A percentile compares a stretch with the other conserved stretches of the same genome.
These are phyloP conservation scores for Hordeum pubiflorum DNA, from an alignment of 202 grass and related monocot species.

Conservation along the genomic window DNA sequence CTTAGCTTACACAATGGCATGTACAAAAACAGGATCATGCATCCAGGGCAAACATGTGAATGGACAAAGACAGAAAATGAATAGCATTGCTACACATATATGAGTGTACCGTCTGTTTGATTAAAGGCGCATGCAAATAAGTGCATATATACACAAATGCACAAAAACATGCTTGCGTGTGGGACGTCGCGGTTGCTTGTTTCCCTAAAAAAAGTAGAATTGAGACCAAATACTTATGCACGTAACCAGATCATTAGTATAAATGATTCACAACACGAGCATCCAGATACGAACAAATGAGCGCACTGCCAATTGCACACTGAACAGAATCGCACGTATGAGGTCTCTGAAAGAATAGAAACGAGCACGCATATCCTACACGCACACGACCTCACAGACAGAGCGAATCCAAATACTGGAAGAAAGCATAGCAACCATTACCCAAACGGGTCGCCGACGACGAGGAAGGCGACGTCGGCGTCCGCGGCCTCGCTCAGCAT, in stretches of 20 bases:
- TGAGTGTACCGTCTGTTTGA: neutral
- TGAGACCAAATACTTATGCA: neutral
- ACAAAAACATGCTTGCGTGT: no score
- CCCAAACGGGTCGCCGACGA: constrained; percentile 95
- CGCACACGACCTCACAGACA: neutral
- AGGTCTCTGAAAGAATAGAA: neutral
- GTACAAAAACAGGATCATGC: neutral
- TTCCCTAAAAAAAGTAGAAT: neutral
- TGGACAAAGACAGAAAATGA: neutral
- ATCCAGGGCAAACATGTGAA: neutral
- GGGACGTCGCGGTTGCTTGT: neutral
- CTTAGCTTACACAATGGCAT: neutral
- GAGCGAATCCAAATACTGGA: neutral
- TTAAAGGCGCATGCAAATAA: neutral
- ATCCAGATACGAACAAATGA: neutral
- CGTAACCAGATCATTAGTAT: no score
- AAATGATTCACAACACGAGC: neutral
- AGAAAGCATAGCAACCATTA: constrained; percentile 13
- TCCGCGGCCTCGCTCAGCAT: constrained; percentile 48
- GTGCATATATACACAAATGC: no score
- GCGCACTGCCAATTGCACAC: neutral
- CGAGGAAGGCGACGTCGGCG: constrained; percentile 64
- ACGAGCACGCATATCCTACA: neutral
- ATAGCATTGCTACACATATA: neutral
- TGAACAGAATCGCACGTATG: neutral